phyloP scores from a whole-genome alignment of 495 filamentous ascomycete genomes.

The Aspergillus nidulans region DNA sequence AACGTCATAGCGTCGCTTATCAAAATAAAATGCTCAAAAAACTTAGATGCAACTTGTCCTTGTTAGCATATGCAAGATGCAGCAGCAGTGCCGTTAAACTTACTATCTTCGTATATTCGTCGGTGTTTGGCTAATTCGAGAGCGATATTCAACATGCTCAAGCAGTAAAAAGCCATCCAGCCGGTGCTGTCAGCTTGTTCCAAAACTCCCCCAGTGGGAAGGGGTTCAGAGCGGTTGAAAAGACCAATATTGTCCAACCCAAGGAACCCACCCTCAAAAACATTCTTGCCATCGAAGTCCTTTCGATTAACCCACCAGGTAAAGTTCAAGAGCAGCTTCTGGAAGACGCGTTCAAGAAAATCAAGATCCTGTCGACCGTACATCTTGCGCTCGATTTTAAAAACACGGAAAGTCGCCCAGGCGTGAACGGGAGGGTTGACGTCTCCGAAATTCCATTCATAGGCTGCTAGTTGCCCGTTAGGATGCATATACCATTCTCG shows the following conservation, averaged over 20 bases:
- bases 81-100: constrained; percentile 9
- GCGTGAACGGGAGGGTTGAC: constrained; percentile 96
- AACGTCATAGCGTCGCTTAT: constrained; percentile 98
- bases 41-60: constrained; percentile 74
- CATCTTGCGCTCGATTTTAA: constrained; percentile 97
- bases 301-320: constrained; percentile 99
- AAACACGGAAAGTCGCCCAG: constrained; percentile 89
- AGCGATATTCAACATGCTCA: constrained; percentile 94
- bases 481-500: constrained; percentile 99
- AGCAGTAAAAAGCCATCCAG: constrained; percentile 97
- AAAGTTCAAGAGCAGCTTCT: constrained; percentile 92
- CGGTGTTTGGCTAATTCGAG: constrained; percentile 92
- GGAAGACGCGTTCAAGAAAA: constrained; percentile 93
- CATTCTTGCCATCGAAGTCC: constrained; percentile 87
- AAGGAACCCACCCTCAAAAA: constrained; percentile 96
- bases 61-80: constrained; percentile 7
- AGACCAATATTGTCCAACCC: constrained; percentile 94
- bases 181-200: constrained; percentile 97
- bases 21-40: constrained; percentile 97
- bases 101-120: constrained; percentile 89
- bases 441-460: constrained; percentile 98
- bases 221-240: constrained; percentile 95
- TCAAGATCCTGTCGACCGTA: constrained; percentile 93
- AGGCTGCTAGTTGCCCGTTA: constrained; percentile 85
- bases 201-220: constrained; percentile 87